Percentiles rank a stretch among this genome's conserved stretches.
Conservation (phyloP, 257 asterid species). For the Misopates orontium region DNA sequence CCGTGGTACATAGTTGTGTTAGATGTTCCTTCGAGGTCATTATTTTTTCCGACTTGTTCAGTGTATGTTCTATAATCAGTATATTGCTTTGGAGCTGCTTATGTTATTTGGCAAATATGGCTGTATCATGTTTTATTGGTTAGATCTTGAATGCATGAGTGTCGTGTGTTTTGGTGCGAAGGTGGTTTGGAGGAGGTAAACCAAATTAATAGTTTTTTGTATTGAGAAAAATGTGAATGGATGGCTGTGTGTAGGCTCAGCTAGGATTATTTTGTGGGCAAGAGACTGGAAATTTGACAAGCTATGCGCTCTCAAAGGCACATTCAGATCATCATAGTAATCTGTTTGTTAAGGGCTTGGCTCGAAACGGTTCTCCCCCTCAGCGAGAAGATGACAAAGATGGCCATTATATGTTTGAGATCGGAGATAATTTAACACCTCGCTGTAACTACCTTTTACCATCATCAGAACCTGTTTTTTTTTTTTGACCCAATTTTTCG, state of each 20-base stretch:
- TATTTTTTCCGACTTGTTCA: no score
- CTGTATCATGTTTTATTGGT: neutral
- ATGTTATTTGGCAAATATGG: neutral
- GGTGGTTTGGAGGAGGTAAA: slow-evolving; percentile 41
- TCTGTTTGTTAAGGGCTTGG: slow-evolving; percentile 63
- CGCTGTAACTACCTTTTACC: slow-evolving; percentile 85
- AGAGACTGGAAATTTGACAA: slow-evolving; percentile 79
- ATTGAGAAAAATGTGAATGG: slow-evolving; percentile 62
- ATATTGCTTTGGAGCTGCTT: neutral
- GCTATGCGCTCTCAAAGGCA: slow-evolving; percentile 72
- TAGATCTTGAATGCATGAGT: slow-evolving; percentile 5
- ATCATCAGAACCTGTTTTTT: slow-evolving; percentile 34
- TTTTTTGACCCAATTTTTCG: no score
- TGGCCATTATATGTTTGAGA: slow-evolving; percentile 95
- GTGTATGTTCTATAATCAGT: neutral
- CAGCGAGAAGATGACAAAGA: slow-evolving; percentile 94
- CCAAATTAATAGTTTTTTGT: slow-evolving; percentile 32
- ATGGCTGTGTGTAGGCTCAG: slow-evolving; percentile 98
- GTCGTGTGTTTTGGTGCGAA: slow-evolving; percentile 20
- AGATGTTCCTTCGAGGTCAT: no score
- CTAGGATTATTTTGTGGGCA: slow-evolving; percentile 85
- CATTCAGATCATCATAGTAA: slow-evolving; percentile 55
- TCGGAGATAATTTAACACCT: slow-evolving; percentile 91
- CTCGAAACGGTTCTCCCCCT: slow-evolving; percentile 84
- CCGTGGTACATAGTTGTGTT: no score